Base-by-base conservation (phyloP, 1,284 basidiomycete species). In the Trametes versicolor region DNA sequence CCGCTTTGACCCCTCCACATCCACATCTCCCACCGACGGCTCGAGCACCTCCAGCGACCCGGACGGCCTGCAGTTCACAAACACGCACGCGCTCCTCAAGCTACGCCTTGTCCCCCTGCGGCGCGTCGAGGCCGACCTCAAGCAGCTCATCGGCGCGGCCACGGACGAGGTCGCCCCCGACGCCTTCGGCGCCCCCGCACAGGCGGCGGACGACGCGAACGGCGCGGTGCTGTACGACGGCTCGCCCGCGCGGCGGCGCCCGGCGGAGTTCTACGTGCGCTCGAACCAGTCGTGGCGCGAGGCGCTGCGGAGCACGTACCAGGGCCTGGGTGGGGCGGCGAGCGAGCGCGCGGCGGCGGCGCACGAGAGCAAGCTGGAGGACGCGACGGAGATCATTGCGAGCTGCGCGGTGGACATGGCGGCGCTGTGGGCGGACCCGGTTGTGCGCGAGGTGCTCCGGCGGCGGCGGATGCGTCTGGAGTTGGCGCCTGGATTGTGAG, bases 401-500 rank as follows among this genome's bases (percentile, higher is more conserved):
- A 82, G 81, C 1, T 90, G 87, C 74, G 80, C 80, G 47, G 87
- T 87, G 10, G 89, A 91, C 68, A 90, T 93, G 72, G 82, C 83
- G 65, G 76, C 78, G 32, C 79, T 93, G 2, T 93, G 91, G 91
- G 80, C 82, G 49, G 90, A 93, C 70, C 58, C 78, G 4, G 77
- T 83, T 15, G 83, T 93, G 3, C 81, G 81, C 57, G 84, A 87
- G 65, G 79, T 89, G 72, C 74, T 93, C 55, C 72, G 70, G 47
- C 75, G 83, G 51, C 80, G 83, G 45, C 86, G 83, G 65, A 74
- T 83, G 19, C 78, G 83, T 67, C 74, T 91, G 43, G 87, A 90
- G 70, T 90, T 92, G 68, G 79, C 83, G 8, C 84, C 90, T 34
- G 89, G 89, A 36, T 92, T 91, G 91, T 92, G 73, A 78, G 90